These are phyloP conservation scores for Maudiozyma saulgeensis DNA, from an alignment of 805 yeast species.

Conservation along the genomic window DNA sequence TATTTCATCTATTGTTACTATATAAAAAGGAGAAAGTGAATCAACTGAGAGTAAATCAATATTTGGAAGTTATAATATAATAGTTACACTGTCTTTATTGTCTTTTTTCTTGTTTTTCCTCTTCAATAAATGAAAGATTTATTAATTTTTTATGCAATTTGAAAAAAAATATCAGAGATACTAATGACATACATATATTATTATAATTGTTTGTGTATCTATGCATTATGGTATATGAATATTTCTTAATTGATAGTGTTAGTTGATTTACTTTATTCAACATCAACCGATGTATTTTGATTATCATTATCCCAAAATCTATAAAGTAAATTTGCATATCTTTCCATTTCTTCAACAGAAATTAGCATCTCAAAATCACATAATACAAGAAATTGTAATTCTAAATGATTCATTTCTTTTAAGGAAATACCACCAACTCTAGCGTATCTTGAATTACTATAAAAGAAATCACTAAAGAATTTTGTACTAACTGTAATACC, in stretches of 20 bases:
- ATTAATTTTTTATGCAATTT: no score
- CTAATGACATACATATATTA: no score
- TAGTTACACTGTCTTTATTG: no score
- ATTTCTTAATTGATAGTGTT: neutral
- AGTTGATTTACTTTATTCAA: no score
- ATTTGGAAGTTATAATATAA: no score
- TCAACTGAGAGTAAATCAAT: no score
- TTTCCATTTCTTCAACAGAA: slow-evolving; percentile 80
- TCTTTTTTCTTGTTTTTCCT: no score
- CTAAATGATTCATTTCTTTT: slow-evolving; percentile 87
- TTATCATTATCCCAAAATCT: slow-evolving; percentile 37
- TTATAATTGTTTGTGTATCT: no score
- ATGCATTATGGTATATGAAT: neutral
- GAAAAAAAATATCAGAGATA: no score
- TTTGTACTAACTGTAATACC: slow-evolving; percentile 94
- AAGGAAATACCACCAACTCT: slow-evolving; percentile 92
- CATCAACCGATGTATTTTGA: neutral
- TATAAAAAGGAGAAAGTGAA: no score
- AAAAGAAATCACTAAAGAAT: slow-evolving; percentile 88
- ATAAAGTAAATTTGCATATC: slow-evolving; percentile 77
- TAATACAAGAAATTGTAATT: slow-evolving; percentile 74
- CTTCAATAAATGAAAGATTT: no score
- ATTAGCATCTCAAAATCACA: slow-evolving; percentile 83
- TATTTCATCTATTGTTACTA: no score
- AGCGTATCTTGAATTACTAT: slow-evolving; percentile 89